Evolutionary conservation across 2,329 filamentous ascomycete species (phyloP), one percentile per base, ranked within the genome.

Genomic region (Ophiostoma sp.): DNA sequence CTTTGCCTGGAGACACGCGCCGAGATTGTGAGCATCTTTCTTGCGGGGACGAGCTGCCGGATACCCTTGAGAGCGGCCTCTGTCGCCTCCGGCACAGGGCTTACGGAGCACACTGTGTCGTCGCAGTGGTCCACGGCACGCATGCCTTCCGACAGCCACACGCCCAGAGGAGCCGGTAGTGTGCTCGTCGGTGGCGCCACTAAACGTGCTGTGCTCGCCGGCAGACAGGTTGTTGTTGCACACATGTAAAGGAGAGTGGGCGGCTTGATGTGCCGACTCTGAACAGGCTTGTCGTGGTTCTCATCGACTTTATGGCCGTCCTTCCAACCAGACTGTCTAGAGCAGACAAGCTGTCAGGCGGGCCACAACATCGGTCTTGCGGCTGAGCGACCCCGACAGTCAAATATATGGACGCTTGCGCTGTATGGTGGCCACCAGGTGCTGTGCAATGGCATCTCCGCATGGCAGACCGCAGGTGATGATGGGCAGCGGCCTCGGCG

Each of bases 1-100:
- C 82, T 82, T 68, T 81, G 79, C 81, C 18, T 77, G 73, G 65
- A 79, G 72, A 8, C 82, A 71, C 0, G 81, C 81, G 6, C 79
- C 77, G 0, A 76, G 68, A 18, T 55, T 18, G 3, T 14, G 8
- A 14, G 49, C n/a, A n/a, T 55, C 49, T 27, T 12, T 55, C 8
- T 70, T 82, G 78, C 78, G 0, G 80, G 78, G 0, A 84, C 75
- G 38, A 85, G 73, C 68, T 74, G 71, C 2, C 74, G 71, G 45
- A 85, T 72, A 0, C 80, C 82, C 66, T 76, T 73, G 63, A 74
- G 72, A 0, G 70, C 70, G 14, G 60, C 44, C 2, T 49, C 71
- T 18, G 68, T 66, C 36, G 79, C 79, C 36, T 76, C 74, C 0
- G 75, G 74, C 7, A 74, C 73, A 9, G 82, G 80, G 2, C 73